These are phyloP conservation scores for Roridomyces roridus DNA, from an alignment of 768 basidiomycete genomes.

Conservation along the genomic window DNA sequence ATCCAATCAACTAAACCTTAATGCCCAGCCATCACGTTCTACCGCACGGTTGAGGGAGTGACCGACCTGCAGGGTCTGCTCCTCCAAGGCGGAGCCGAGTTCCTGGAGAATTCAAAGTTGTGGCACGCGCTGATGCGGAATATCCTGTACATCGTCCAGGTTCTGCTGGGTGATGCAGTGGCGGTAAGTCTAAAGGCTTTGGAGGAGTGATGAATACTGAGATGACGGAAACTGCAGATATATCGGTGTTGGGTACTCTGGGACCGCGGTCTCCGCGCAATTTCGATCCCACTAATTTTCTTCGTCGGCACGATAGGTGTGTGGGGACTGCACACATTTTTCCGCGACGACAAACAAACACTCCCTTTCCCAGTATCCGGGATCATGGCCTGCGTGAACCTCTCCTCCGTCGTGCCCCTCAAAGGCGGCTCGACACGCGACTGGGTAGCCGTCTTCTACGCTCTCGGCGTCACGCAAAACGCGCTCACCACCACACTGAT, in stretches of 20 bases:
- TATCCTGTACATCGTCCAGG: not conserved
- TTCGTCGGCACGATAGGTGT: not conserved
- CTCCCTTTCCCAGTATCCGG: not conserved
- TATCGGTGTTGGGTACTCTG: conserved; percentile 3
- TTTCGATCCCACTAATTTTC: not conserved
- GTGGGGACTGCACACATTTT: not conserved
- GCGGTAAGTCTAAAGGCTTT: too few species aligned
- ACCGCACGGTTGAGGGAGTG: not conserved
- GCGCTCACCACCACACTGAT: not conserved
- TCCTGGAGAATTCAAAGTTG: not conserved
- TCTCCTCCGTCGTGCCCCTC: not conserved
- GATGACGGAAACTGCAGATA: not conserved
- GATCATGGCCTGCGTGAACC: not conserved
- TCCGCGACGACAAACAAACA: too few species aligned
- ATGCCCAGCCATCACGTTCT: not conserved
- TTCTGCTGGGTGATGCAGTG: not conserved
- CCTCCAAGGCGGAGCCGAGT: not conserved
- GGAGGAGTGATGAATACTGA: too few species aligned
- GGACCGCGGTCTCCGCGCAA: not conserved
- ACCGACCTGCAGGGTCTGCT: not conserved
- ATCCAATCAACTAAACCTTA: not conserved
- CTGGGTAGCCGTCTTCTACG: not conserved
- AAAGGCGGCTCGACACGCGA: too few species aligned
- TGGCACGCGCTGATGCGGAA: not conserved
- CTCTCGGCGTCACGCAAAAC: not conserved